Base-by-base conservation (phyloP, 805 yeast genomes). In the Grigorovia jiainica region DNA sequence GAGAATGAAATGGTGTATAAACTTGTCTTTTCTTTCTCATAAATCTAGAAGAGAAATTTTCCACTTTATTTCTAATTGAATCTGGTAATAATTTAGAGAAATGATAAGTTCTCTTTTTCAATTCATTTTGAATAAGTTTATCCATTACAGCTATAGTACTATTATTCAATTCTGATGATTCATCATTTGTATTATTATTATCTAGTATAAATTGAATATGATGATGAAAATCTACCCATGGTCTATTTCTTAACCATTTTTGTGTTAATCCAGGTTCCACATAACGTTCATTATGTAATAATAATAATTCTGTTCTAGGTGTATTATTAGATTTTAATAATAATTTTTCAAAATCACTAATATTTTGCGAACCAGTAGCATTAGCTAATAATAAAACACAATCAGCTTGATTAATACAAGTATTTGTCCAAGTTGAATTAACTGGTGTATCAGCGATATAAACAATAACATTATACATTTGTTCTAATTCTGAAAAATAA, bases 361-460 rank as follows among this genome's bases (percentile, higher is more conserved):
- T 70, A 24, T 74, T 75, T 0, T 92, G 80, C 23, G 75, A 73
- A 16, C 79, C 75, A 7, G 72, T 67, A 0, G 96, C 94, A 64
- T 90, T 89, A 0, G 97, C 97, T 13, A 92, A 61, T 15, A 92
- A 65, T 25, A 92, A 66, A n/a, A 90, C 78, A 65, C 97, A 89
- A 61, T 90, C 97, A 15, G 95, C 97, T 60, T 90, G 97, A 7
- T 89, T 78, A 33, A 90, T 82, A 60, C 97, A 92, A 0, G 96
- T 86, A 7, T 77, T 72, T 0, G 96, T 86, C 98, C 98, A 90
- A 16, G 79, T 72, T 0, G 96, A 83, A 49, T 78, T 78, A 2
- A 82, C 77, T 0, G 83, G 72, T 0, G 96, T 79, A 53, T 92
- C 97, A 20, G 92, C 89, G 10, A 90, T 78, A 55, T 90, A 92